Conservation (phyloP, 169 alveolate species). For the Cryptosporidium muris region DNA sequence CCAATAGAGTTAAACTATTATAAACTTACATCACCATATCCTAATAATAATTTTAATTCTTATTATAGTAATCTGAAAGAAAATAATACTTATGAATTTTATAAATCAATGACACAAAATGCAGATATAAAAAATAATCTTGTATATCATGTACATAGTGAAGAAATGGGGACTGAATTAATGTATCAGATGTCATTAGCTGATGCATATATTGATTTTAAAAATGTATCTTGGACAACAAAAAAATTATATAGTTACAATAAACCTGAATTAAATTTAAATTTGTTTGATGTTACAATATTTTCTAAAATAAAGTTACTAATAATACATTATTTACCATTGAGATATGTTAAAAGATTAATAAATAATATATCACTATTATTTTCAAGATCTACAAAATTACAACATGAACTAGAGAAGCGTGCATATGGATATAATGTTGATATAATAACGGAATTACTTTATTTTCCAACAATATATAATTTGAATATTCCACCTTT, state of each 20-base stretch:
- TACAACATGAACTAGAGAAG: too few relatives aligned
- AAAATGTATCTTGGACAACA: constrained; percentile 33
- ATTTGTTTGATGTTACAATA: too few relatives aligned
- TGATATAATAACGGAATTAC: constrained; percentile 28
- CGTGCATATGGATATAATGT: constrained; percentile 14
- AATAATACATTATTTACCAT: too few relatives aligned
- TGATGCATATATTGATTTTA: constrained; percentile 4
- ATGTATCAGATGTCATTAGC: constrained; percentile 40
- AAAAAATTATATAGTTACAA: too few relatives aligned
- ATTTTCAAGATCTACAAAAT: too few relatives aligned
- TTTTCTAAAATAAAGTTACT: too few relatives aligned
- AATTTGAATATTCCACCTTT: constrained; percentile 46
- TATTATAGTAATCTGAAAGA: neutral
- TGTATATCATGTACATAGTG: constrained; percentile 2
- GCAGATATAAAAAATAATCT: neutral
- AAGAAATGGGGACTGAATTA: constrained; percentile 16
- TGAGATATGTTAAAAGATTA: too few relatives aligned
- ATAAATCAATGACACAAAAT: neutral
- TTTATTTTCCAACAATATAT: constrained; percentile 37
- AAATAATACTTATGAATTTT: neutral
- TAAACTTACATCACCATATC: constrained; percentile 10
- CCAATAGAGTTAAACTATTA: constrained; percentile 34
- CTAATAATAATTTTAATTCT: neutral
- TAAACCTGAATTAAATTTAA: too few relatives aligned
- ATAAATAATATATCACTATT: too few relatives aligned